Conservation (phyloP, 805 yeast genomes). For the Priceomyces melissophilus region DNA sequence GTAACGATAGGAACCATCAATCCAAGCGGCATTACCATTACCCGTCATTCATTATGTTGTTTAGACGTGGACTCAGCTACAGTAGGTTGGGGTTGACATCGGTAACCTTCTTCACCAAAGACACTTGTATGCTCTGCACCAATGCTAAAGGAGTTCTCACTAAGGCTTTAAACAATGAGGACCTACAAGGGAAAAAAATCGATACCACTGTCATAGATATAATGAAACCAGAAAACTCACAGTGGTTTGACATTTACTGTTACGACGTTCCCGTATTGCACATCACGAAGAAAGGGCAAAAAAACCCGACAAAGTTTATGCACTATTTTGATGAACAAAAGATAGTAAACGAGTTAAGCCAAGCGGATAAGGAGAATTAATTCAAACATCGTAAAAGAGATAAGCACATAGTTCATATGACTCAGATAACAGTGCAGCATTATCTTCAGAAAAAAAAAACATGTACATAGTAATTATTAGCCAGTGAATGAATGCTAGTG, state of each 20-base stretch:
- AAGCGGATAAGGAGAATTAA: constrained; percentile 22
- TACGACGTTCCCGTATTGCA: constrained; percentile 80
- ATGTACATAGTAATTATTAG: too few species aligned
- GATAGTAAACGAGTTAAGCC: constrained; percentile 53
- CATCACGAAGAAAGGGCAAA: constrained; percentile 47
- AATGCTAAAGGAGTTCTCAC: constrained; percentile 55
- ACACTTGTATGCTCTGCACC: constrained; percentile 65
- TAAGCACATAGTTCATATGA: too few species aligned
- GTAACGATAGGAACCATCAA: too few species aligned
- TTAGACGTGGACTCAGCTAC: too few species aligned
- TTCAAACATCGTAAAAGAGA: too few species aligned
- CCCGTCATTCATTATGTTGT: too few species aligned
- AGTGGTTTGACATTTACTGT: constrained; percentile 70
- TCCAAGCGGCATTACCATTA: too few species aligned
- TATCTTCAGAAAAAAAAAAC: too few species aligned
- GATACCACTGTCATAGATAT: constrained; percentile 52
- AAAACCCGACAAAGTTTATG: constrained; percentile 58
- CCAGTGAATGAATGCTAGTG: too few species aligned
- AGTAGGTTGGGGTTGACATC: too few species aligned
- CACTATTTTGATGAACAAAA: constrained; percentile 60
- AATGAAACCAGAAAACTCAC: constrained; percentile 51
- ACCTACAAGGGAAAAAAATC: constrained; percentile 21
- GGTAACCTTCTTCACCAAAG: constrained; percentile 64
- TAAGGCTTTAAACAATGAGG: constrained; percentile 34
- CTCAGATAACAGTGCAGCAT: too few species aligned